These are phyloP conservation scores for Amauroascus niger DNA, from an alignment of 2,329 filamentous ascomycete species.

Conservation along the genomic window DNA sequence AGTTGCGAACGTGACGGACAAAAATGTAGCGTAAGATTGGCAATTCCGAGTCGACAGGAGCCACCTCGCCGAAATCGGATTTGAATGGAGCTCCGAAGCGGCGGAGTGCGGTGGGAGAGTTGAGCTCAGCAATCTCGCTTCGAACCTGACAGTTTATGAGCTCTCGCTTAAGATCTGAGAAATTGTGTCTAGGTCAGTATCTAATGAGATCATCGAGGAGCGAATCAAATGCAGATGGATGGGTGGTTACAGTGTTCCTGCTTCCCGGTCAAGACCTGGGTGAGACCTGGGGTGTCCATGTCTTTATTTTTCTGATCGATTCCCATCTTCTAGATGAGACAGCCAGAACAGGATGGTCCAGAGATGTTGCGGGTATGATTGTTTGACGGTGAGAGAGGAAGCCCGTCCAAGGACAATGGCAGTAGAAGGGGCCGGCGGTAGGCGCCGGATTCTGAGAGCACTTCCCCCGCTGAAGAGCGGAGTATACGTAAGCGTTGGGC, in stretches of 20 bases:
- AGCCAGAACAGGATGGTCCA: too few species aligned
- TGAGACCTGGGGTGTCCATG: not conserved
- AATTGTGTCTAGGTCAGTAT: not conserved
- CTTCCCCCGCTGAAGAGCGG: not conserved
- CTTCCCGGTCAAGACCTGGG: conserved; percentile 63
- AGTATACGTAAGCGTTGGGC: not conserved
- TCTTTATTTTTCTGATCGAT: not conserved
- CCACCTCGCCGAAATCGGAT: conserved; percentile 84
- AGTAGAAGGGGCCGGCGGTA: not conserved
- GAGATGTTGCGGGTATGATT: not conserved
- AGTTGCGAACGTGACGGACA: conserved; percentile 94
- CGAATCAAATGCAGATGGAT: not conserved
- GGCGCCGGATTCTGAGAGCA: not conserved
- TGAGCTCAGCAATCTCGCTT: conserved; percentile 84
- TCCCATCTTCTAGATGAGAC: not conserved
- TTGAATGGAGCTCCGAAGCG: conserved; percentile 93
- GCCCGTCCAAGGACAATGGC: not conserved
- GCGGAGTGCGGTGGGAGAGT: conserved; percentile 85
- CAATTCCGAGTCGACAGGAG: conserved; percentile 85
- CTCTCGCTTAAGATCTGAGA: conserved; percentile 82
- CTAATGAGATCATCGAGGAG: not conserved
- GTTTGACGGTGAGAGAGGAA: not conserved
- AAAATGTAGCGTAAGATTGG: conserved; percentile 94
- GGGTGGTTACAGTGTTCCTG: conserved; percentile 79
- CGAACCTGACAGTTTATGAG: conserved; percentile 82